These are phyloP conservation scores for Mycena sanguinolenta DNA, from an alignment of 768 basidiomycete species.

Conservation along the genomic window DNA sequence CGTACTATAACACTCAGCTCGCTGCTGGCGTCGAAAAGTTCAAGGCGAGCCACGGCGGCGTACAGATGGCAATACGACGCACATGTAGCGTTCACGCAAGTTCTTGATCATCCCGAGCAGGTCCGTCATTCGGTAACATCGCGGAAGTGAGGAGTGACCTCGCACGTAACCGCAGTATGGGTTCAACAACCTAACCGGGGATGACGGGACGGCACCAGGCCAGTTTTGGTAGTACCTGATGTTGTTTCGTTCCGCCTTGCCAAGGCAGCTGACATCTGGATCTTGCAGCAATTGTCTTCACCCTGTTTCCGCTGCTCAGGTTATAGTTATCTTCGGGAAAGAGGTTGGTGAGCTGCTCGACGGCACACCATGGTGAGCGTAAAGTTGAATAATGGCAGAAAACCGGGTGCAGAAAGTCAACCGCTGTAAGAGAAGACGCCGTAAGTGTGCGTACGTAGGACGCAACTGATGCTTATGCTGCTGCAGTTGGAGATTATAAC, in stretches of 20 bases:
- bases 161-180: too few relatives aligned
- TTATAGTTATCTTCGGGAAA: too few relatives aligned
- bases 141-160: too few relatives aligned
- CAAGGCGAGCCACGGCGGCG: slow-evolving; percentile 9
- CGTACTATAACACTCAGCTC: slow-evolving; percentile 23
- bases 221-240: slow-evolving; percentile 24
- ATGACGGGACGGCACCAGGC: slow-evolving; percentile 20
- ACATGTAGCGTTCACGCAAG: too few relatives aligned
- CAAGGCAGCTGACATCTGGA: slow-evolving; percentile 7
- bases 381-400: slow-evolving; percentile 14
- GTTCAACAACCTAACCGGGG: slow-evolving; percentile 8
- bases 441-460: slow-evolving; percentile 7
- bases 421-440: slow-evolving; percentile 12
- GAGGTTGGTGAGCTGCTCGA: too few relatives aligned
- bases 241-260: slow-evolving; percentile 11
- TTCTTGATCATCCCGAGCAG: too few relatives aligned
- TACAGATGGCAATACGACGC: too few relatives aligned
- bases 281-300: slow-evolving; percentile 14
- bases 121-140: too few relatives aligned
- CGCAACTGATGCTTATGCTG: slow-evolving; percentile 8
- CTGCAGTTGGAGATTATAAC: slow-evolving; percentile 2
- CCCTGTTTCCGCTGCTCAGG: too few relatives aligned
- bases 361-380: slow-evolving; percentile 17
- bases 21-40: slow-evolving; percentile 11
- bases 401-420: too few relatives aligned